Conservation (phyloP, 106 monocot species). For the Phalaenopsis aphrodite region DNA sequence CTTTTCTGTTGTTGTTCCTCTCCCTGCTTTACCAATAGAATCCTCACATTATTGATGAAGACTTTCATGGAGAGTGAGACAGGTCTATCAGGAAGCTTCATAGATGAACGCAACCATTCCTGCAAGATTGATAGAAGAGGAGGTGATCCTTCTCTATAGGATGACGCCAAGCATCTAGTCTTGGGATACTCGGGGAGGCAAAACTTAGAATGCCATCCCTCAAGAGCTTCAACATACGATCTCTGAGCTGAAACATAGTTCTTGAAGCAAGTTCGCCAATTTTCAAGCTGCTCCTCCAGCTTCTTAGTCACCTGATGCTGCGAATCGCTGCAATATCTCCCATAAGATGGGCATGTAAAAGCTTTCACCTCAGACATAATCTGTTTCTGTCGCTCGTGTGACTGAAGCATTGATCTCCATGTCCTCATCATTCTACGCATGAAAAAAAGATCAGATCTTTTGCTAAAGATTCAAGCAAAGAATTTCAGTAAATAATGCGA, state of each 20-base stretch:
- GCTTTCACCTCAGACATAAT: slow-evolving; percentile 68
- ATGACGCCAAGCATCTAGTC: slow-evolving; percentile 21
- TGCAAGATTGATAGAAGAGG: slow-evolving; percentile 56
- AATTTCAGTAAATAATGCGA: not conserved
- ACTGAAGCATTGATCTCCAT: slow-evolving; percentile 86
- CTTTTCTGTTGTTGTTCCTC: slow-evolving; percentile 94
- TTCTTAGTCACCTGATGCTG: slow-evolving; percentile 71
- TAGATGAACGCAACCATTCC: slow-evolving; percentile 53
- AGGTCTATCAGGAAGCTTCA: slow-evolving; percentile 47
- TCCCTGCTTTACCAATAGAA: slow-evolving; percentile 76
- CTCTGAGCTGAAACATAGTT: slow-evolving; percentile 60
- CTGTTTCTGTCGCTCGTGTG: slow-evolving; percentile 85
- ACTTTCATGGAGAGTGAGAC: slow-evolving; percentile 56
- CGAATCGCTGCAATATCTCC: slow-evolving; percentile 73
- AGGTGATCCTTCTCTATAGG: slow-evolving; percentile 29
- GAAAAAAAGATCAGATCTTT: not conserved
- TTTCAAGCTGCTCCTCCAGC: slow-evolving; percentile 69
- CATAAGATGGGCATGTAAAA: slow-evolving; percentile 73
- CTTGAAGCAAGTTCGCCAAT: slow-evolving; percentile 70
- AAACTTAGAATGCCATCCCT: slow-evolving; percentile 91
- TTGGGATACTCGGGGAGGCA: slow-evolving; percentile 53
- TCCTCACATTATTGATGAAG: slow-evolving; percentile 48
- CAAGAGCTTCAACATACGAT: slow-evolving; percentile 70
- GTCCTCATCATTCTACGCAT: slow-evolving; percentile 24
- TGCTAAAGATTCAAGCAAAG: not conserved